Evolutionary conservation across 495 filamentous ascomycete genomes (phyloP).

Genomic region (Annulohypoxylon bovei): DNA sequence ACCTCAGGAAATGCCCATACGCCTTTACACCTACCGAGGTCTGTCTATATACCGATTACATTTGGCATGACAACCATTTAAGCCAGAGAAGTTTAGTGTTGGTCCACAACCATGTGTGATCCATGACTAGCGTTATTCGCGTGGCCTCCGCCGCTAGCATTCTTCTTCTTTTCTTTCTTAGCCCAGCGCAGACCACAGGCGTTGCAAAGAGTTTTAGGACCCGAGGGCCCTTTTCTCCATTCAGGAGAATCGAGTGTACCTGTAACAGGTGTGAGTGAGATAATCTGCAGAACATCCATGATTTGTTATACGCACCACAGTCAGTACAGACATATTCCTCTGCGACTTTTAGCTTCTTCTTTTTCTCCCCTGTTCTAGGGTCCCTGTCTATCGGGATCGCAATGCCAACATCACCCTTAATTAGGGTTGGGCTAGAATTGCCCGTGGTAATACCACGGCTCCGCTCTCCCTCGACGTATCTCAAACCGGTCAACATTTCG

Average conservation of each 20-base stretch:
- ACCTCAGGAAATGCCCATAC: slow-evolving; percentile 29
- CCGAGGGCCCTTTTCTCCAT: slow-evolving; percentile 94
- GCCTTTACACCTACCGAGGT: slow-evolving; percentile 24
- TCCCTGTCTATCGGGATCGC: slow-evolving; percentile 82
- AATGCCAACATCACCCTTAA: slow-evolving; percentile 87
- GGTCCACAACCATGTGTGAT: slow-evolving; percentile 24
- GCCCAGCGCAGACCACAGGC: slow-evolving; percentile 91
- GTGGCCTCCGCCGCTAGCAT: slow-evolving; percentile 33
- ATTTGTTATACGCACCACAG: slow-evolving; percentile 68
- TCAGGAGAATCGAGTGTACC: slow-evolving; percentile 90
- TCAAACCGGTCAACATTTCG: slow-evolving; percentile 91
- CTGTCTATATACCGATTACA: slow-evolving; percentile 30
- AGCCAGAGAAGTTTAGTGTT: slow-evolving; percentile 16
- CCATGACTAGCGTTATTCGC: slow-evolving; percentile 12
- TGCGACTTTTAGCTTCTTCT: slow-evolving; percentile 86
- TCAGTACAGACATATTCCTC: slow-evolving; percentile 98
- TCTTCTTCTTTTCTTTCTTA: slow-evolving; percentile 78
- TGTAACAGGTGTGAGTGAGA: slow-evolving; percentile 31
- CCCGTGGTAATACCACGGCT: slow-evolving; percentile 91
- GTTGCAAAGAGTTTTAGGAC: slow-evolving; percentile 97
- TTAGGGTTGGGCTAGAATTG: slow-evolving; percentile 76
- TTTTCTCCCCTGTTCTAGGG: slow-evolving; percentile 75
- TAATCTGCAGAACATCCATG: neutral
- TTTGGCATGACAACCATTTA: slow-evolving; percentile 13
- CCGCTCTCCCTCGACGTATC: slow-evolving; percentile 89